phyloP scores from a whole-genome alignment of 2,329 filamentous ascomycete genomes.

The Boeremia lycopersici region DNA sequence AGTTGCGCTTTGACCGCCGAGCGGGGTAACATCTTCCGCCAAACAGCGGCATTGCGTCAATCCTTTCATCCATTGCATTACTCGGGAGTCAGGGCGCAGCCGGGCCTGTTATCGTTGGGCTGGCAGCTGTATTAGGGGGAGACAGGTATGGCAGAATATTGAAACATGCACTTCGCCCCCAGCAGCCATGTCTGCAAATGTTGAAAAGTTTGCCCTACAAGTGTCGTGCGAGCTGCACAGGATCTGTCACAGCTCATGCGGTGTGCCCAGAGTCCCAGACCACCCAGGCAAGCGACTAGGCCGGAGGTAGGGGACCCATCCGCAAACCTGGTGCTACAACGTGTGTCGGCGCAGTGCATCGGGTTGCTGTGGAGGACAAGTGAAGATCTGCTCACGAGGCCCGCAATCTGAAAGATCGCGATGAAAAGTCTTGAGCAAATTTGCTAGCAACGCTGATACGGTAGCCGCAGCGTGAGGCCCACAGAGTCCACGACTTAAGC shows the following conservation, averaged over 20 bases:
- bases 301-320: constrained; percentile 17
- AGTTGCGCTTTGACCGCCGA: constrained; percentile 25
- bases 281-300: constrained; percentile 15
- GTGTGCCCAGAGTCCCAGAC: constrained; percentile 5
- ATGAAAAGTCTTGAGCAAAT: constrained; percentile 32
- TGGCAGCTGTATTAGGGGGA: constrained; percentile 10
- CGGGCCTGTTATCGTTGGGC: constrained; percentile 11
- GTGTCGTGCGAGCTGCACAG: constrained; percentile 31
- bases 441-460: constrained; percentile 22
- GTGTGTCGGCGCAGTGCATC: constrained; percentile 9
- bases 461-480: constrained; percentile 15
- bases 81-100: constrained; percentile 21
- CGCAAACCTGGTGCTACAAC: constrained; percentile 16
- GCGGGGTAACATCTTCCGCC: constrained; percentile 28
- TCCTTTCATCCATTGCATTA: constrained; percentile 26
- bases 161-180: constrained; percentile 33
- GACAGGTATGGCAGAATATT: constrained; percentile 28
- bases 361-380: constrained; percentile 12
- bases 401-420: constrained; percentile 25
- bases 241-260: constrained; percentile 27
- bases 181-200: constrained; percentile 30
- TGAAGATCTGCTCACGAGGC: constrained; percentile 12
- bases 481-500: constrained; percentile 23
- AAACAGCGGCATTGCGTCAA: constrained; percentile 27
- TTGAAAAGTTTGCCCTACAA: constrained; percentile 40